Base-by-base conservation (phyloP, 2,329 filamentous ascomycete genomes). In the Thielaviopsis ethacetica region DNA sequence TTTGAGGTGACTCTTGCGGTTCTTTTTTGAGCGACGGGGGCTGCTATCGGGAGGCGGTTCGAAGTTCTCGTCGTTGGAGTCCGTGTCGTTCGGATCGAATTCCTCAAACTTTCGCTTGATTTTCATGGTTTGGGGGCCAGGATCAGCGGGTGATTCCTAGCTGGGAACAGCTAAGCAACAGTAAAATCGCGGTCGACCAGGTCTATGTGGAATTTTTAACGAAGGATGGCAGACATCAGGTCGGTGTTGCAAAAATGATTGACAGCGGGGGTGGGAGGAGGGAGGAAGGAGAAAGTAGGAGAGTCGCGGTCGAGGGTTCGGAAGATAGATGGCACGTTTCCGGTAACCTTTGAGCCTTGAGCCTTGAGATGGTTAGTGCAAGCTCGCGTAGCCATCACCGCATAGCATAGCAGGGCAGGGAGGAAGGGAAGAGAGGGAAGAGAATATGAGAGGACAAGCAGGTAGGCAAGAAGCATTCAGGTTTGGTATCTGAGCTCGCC, bases 71-170 rank as follows among this genome's bases (percentile, higher is more conserved):
- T 85, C 82, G 55, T 82, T 77, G 1, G 82, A 74, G 64, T 85
- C 82, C 56, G 82, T 85, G 66, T 82, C 78, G 67, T 84, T 84
- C 2, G 79, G 80, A 68, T 85, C 82, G 64, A 84, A 85, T 58
- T 75, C 74, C 63, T 81, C 76, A 59, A 81, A 70, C 60, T 74
- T 74, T 63, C 76, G 72, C 74, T 83, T 85, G 58, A 82, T 73
- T 68, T 83, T 83, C 60, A 61, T 59, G 56, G 52, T 61, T 61
- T 58, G 56, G 59, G 68, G 54, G 53, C 59, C 56, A 58, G 34
- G 41, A 44, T 34, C 54, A 57, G 63, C n/a, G 19, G 30, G 49
- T 17, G 34, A 53, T 47, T 55, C 56, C 59, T 60, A 60, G 59
- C 59, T 60, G 53, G 27, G 54, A 54, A 53, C 59, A 60, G 59